phyloP scores from a whole-genome alignment of 202 grass and related monocot species.

The Setaria viridis region DNA sequence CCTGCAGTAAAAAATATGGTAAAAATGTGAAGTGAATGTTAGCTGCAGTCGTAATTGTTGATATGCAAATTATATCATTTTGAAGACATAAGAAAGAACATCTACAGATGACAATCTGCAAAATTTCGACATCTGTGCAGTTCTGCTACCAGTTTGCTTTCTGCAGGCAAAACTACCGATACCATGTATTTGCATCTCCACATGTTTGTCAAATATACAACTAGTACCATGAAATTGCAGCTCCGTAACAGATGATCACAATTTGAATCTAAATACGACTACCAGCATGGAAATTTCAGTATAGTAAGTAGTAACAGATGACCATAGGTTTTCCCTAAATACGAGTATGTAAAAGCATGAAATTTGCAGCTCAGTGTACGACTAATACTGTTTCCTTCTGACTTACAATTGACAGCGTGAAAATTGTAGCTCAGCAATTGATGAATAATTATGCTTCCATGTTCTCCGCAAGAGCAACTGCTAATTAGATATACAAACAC shows the following conservation, averaged over 20 bases:
- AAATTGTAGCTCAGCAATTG: background rate
- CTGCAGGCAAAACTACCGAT: background rate
- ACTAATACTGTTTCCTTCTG: background rate
- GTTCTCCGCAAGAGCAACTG: background rate
- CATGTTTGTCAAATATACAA: background rate
- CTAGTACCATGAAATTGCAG: slow-evolving; percentile 5
- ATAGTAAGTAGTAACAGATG: background rate
- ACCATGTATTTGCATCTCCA: background rate
- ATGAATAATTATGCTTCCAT: slow-evolving; percentile 9
- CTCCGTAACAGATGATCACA: background rate
- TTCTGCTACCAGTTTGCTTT: background rate
- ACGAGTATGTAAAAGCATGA: background rate
- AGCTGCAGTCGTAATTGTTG: background rate
- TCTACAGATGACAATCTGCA: slow-evolving; percentile 1
- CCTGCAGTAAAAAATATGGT: slow-evolving; percentile 49
- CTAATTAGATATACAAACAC: slow-evolving; percentile 2
- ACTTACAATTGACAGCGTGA: background rate
- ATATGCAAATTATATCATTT: background rate
- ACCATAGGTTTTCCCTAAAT: background rate
- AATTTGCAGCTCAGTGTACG: background rate
- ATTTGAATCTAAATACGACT: background rate
- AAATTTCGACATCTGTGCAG: background rate
- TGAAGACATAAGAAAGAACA: background rate
- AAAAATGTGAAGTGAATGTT: slow-evolving; percentile 32
- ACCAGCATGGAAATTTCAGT: background rate